Evolutionary conservation across 768 basidiomycete species (phyloP), one percentile per base, ranked within the genome.

Genomic region (Austroboletus festivus): DNA sequence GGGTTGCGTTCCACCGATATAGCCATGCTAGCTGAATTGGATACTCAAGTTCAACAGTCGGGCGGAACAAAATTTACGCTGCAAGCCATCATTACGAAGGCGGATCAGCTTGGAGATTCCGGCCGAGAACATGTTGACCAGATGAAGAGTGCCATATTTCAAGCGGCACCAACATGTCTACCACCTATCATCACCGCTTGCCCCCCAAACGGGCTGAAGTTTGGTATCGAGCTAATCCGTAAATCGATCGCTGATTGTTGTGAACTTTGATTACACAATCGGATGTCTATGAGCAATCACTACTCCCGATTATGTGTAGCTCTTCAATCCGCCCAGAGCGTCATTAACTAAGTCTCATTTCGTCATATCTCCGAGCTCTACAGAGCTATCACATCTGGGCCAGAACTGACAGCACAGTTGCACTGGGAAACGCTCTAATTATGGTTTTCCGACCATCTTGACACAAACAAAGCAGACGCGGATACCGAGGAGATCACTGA

Each of bases 61-160:
- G 51, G 64, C 51, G 55, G 57, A 63, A 39, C 69, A 69, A 35
- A 73, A 71, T 82, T 81, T 62, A 85, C 85, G 0, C 48, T 89
- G 2, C 88, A 90, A 57, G 74, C 85, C 2, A 69, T 90, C 49
- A 77, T 89, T 55, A 89, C 88, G 37, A 89, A 88, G 65, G 75
- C 73, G 1, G 87, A 90, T 62, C 67, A 67, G 4, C 69, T 86
- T 5, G 15, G 53, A 12, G 57, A 64, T 8, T 57, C 71, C 21
- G 63, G 76, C 3, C 50, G 65, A 9, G 49, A 60, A 12, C 65
- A 64, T 1, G 61, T 86, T 24, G 56, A 67, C 22, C 62, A 63
- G 37, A 73, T 86, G 45, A 72, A 68, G 47, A 62, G 70, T 44
- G 72, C 77, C 21, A 81, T 89, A 54, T 79, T 76, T 58, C 69